Percentiles rank a stretch among this genome's conserved stretches.
These are phyloP conservation scores for Diaporthe vaccinii DNA, from an alignment of 2,329 filamentous ascomycete genomes.

Conservation along the genomic window DNA sequence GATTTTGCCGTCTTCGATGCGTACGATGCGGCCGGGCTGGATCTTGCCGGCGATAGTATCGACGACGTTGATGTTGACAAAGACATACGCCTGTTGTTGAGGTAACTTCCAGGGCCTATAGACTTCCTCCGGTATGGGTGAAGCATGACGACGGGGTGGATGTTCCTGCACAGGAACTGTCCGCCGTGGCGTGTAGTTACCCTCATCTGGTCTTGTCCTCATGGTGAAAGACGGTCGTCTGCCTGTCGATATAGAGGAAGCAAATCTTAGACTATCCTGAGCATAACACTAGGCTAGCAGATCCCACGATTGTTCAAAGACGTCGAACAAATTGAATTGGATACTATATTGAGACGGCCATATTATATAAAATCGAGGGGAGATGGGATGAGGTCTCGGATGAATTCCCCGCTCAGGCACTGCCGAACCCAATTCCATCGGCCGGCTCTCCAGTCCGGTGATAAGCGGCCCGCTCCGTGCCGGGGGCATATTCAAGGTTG, in stretches of 20 bases:
- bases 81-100: slow-evolving; percentile 50
- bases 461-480: slow-evolving; percentile 32
- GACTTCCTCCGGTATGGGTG: slow-evolving; percentile 40
- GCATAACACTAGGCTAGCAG: too few relatives aligned
- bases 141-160: not conserved
- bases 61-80: slow-evolving; percentile 60
- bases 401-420: slow-evolving; percentile 4
- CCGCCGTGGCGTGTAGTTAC: not conserved
- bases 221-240: not conserved
- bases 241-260: not conserved
- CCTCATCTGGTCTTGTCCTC: not conserved
- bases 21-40: slow-evolving; percentile 48
- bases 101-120: slow-evolving; percentile 54
- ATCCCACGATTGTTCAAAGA: not conserved
- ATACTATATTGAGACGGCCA: too few relatives aligned
- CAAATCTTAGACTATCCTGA: too few relatives aligned
- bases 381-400: not conserved
- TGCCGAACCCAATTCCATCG: not conserved
- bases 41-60: slow-evolving; percentile 54
- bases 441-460: not conserved
- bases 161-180: not conserved
- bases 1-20: slow-evolving; percentile 53
- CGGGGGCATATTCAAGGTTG: not conserved
- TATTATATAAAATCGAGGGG: not conserved
- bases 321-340: too few relatives aligned